Percentiles rank a stretch among this genome's conserved stretches.
Evolutionary conservation across 2,329 filamentous ascomycete genomes (phyloP).

Genomic region (Blumeria hordei): DNA sequence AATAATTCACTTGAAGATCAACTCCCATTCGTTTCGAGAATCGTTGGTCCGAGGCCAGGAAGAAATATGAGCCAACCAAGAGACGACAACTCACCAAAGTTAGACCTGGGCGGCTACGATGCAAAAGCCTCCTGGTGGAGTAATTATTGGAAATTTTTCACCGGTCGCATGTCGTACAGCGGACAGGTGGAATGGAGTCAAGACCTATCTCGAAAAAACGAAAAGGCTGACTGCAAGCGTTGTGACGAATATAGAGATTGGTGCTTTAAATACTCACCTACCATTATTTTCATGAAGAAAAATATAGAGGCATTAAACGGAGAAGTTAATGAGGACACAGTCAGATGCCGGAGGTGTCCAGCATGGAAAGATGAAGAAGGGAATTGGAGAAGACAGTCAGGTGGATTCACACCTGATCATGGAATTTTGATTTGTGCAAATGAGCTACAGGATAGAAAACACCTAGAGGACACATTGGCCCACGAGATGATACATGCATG

Average conservation of each 20-base stretch:
- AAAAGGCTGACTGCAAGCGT: constrained; percentile 51
- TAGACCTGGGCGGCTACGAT: constrained; percentile 25
- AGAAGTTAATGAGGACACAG: constrained; percentile 45
- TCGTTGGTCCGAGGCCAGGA: too few species aligned
- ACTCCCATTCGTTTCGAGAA: too few species aligned
- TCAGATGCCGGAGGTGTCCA: constrained; percentile 61
- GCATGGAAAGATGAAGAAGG: constrained; percentile 22
- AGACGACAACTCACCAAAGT: too few species aligned
- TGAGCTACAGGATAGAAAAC: constrained; percentile 53
- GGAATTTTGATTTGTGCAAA: constrained; percentile 89
- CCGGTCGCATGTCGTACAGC: constrained; percentile 43
- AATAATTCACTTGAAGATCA: too few species aligned
- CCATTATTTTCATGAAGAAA: constrained; percentile 66
- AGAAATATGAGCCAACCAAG: too few species aligned
- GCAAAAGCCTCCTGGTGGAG: constrained; percentile 38
- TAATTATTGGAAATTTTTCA: constrained; percentile 67
- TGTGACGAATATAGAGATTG: constrained; percentile 70
- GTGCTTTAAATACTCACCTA: constrained; percentile 62
- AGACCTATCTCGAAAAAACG: constrained; percentile 49
- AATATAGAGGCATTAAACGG: constrained; percentile 63
- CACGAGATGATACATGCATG: constrained; percentile 98
- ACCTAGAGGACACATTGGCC: constrained; percentile 79
- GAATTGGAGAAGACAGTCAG: constrained; percentile 35
- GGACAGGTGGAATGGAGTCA: constrained; percentile 56
- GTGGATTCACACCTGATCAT: constrained; percentile 67